Evolutionary conservation across 2,329 filamentous ascomycete species (phyloP).

Genomic region (Alternaria triticimaculans): DNA sequence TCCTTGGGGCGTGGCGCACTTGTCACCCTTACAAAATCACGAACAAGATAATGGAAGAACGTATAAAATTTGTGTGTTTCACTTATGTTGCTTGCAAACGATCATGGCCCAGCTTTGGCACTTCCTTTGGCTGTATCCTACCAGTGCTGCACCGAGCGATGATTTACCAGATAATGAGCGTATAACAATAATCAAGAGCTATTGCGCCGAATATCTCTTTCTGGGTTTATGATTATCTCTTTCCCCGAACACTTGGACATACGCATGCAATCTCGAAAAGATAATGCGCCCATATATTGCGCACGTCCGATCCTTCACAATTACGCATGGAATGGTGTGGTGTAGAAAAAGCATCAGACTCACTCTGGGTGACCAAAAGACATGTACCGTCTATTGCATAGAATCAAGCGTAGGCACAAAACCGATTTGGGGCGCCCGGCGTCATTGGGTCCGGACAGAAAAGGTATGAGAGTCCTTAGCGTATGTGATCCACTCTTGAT

Average conservation of each 20-base stretch:
- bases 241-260: not conserved
- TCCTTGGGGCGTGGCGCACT: too few relatives aligned
- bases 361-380: not conserved
- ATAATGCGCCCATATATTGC: not conserved
- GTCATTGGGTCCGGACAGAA: conserved; percentile 13
- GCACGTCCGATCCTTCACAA: not conserved
- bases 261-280: not conserved
- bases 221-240: too few relatives aligned
- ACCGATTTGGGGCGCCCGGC: too few relatives aligned
- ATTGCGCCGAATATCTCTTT: not conserved
- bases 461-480: conserved; percentile 36
- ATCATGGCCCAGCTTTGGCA: not conserved
- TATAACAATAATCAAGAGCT: not conserved
- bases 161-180: not conserved
- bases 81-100: not conserved
- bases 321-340: not conserved
- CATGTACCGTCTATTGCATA: too few relatives aligned
- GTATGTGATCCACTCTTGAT: conserved; percentile 41
- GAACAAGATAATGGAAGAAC: too few relatives aligned
- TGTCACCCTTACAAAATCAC: too few relatives aligned
- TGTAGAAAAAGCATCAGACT: not conserved
- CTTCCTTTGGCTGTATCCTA: not conserved
- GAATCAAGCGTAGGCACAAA: too few relatives aligned
- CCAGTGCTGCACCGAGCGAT: not conserved
- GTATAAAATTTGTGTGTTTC: not conserved